phyloP scores from a whole-genome alignment of 1,284 basidiomycete species.

The Ganoderma multipileum region DNA sequence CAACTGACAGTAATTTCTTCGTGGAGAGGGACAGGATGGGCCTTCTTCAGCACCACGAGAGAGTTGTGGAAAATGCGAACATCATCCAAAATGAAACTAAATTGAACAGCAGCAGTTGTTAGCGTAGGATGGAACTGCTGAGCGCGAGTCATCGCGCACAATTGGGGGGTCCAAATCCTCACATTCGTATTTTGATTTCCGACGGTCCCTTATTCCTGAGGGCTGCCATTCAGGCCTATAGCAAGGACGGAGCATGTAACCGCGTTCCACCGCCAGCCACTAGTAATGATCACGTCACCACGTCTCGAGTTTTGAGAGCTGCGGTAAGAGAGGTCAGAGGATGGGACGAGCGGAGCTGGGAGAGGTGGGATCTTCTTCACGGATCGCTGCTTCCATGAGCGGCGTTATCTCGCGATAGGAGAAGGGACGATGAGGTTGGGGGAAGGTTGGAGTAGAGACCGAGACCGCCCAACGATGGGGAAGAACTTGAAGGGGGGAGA shows the following conservation, averaged over 20 bases:
- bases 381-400: not conserved
- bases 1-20: not conserved
- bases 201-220: slow-evolving; percentile 18
- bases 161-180: slow-evolving; percentile 9
- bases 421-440: not conserved
- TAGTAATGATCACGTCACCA: slow-evolving; percentile 20
- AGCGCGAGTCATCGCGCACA: slow-evolving; percentile 1
- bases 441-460: too few species aligned
- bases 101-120: not conserved
- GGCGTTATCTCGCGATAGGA: not conserved
- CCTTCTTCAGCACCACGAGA: slow-evolving; percentile 20
- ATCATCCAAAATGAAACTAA: slow-evolving; percentile 21
- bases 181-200: not conserved
- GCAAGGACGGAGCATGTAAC: slow-evolving; percentile 29
- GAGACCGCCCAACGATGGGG: too few species aligned
- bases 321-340: not conserved
- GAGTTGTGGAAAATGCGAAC: slow-evolving; percentile 15
- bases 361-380: not conserved
- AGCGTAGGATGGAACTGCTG: not conserved
- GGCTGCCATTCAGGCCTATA: slow-evolving; percentile 27
- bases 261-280: slow-evolving; percentile 25
- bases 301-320: not conserved
- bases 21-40: not conserved
- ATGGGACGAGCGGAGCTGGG: not conserved
- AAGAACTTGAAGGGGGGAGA: too few species aligned